Evolutionary conservation across 352 stramenopile genomes (phyloP).

Genomic region (Globisporangium nagaii): DNA sequence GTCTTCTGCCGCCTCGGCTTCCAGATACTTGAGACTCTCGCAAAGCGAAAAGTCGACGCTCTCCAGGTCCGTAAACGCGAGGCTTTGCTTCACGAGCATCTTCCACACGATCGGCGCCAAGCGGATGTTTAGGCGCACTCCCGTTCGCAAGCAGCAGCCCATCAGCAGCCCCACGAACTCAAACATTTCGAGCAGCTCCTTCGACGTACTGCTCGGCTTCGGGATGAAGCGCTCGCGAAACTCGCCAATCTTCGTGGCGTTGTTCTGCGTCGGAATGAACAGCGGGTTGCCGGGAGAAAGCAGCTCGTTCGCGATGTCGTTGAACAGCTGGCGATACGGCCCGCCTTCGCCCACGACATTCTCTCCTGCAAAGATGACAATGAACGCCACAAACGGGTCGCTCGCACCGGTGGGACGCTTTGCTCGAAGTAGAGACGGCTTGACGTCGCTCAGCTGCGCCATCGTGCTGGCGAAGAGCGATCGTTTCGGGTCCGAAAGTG

Average conservation of each 20-base stretch:
- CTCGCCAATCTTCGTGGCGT: slow-evolving; percentile 60
- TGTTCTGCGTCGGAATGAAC: slow-evolving; percentile 75
- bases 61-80: slow-evolving; percentile 51
- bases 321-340: slow-evolving; percentile 76
- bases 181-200: slow-evolving; percentile 58
- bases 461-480: slow-evolving; percentile 72
- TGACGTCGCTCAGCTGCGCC: slow-evolving; percentile 41
- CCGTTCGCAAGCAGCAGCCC: slow-evolving; percentile 74
- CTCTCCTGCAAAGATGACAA: slow-evolving; percentile 69
- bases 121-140: slow-evolving; percentile 64
- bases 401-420: slow-evolving; percentile 73
- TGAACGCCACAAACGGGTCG: slow-evolving; percentile 79
- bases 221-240: slow-evolving; percentile 66
- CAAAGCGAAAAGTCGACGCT: slow-evolving; percentile 53
- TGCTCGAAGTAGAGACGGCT: slow-evolving; percentile 41
- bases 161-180: slow-evolving; percentile 77
- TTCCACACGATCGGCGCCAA: slow-evolving; percentile 77
- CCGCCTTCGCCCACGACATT: slow-evolving; percentile 78
- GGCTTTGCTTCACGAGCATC: slow-evolving; percentile 69
- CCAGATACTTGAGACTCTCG: slow-evolving; percentile 46
- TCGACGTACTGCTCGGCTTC: slow-evolving; percentile 47
- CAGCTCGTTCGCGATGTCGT: slow-evolving; percentile 69
- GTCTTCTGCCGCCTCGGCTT: slow-evolving; percentile 15
- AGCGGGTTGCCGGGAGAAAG: slow-evolving; percentile 38
- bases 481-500: slow-evolving; percentile 35